Conservation (phyloP, 495 filamentous ascomycete species). For the Usnea hakonensis region DNA sequence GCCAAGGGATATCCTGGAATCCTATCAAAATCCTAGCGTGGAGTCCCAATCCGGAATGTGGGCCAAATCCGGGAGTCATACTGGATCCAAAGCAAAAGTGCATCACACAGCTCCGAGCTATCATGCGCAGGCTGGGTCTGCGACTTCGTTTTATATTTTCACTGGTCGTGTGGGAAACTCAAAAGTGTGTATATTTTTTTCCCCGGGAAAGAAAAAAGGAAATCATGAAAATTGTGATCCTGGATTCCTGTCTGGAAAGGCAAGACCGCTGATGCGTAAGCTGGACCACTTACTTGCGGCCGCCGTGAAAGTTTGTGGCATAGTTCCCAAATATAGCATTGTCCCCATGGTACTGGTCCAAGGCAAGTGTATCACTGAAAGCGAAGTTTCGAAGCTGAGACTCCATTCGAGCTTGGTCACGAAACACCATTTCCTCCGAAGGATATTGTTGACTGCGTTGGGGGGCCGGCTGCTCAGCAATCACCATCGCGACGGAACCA, state of each 20-base stretch:
- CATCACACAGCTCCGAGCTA: neutral
- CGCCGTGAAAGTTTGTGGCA: conserved; percentile 8
- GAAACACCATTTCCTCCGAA: conserved; percentile 12
- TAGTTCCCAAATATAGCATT: conserved; percentile 16
- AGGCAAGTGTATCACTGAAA: conserved; percentile 13
- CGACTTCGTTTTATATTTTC: conserved; percentile 3
- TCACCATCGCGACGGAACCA: neutral
- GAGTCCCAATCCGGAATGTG: neutral
- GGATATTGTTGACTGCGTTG: neutral
- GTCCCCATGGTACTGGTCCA: conserved; percentile 16
- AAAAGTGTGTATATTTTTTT: neutral
- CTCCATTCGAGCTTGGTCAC: conserved; percentile 16
- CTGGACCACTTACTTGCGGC: conserved; percentile 8
- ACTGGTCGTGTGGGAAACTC: neutral
- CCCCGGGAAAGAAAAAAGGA: neutral
- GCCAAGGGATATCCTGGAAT: neutral
- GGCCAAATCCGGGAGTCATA: conserved; percentile 9
- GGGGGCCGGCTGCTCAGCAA: neutral
- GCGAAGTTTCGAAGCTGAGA: conserved; percentile 15
- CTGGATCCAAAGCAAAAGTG: neutral
- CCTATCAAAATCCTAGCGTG: conserved; percentile 1
- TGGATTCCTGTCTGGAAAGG: neutral
- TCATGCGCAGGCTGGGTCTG: conserved; percentile 13
- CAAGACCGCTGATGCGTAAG: conserved; percentile 5
- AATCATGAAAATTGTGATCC: neutral